phyloP scores from a whole-genome alignment of 208 protist species.

The Trypanosoma congolense region DNA sequence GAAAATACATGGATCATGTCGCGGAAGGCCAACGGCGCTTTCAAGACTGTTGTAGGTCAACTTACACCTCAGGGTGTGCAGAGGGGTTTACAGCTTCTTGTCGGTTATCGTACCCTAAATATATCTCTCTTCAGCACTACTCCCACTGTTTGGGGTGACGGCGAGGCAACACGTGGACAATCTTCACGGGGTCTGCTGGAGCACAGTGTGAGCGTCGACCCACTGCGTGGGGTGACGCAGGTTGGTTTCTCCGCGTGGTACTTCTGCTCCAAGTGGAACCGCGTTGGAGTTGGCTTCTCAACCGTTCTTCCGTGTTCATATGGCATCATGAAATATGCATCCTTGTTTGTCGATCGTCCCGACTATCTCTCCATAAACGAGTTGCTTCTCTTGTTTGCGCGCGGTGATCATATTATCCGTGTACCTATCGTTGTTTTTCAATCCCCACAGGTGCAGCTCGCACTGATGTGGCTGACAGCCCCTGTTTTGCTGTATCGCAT shows the following conservation, averaged over 20 bases:
- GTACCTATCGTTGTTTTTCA: slow-evolving; percentile 72
- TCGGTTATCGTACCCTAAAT: slow-evolving; percentile 43
- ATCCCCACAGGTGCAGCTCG: slow-evolving; percentile 34
- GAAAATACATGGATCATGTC: slow-evolving; percentile 63
- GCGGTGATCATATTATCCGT: slow-evolving; percentile 57
- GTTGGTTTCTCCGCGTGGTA: slow-evolving; percentile 69
- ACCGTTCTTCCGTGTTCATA: slow-evolving; percentile 49
- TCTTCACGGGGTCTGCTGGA: slow-evolving; percentile 36
- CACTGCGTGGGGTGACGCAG: slow-evolving; percentile 40
- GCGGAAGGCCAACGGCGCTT: slow-evolving; percentile 48
- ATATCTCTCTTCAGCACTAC: slow-evolving; percentile 16
- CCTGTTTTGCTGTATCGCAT: slow-evolving; percentile 59
- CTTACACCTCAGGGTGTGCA: slow-evolving; percentile 19
- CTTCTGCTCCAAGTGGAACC: slow-evolving; percentile 37
- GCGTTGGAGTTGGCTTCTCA: slow-evolving; percentile 57
- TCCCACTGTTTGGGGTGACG: neutral
- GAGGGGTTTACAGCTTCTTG: slow-evolving; percentile 34
- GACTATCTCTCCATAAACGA: slow-evolving; percentile 52
- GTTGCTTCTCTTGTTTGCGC: slow-evolving; percentile 63
- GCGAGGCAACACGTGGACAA: neutral
- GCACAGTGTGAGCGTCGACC: slow-evolving; percentile 40
- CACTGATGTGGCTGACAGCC: slow-evolving; percentile 49
- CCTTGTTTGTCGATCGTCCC: slow-evolving; percentile 39
- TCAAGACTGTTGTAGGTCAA: slow-evolving; percentile 31
- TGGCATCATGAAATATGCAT: slow-evolving; percentile 34